Conservation (phyloP, 2,329 filamentous ascomycete genomes). For the Colletotrichum kahawae region DNA sequence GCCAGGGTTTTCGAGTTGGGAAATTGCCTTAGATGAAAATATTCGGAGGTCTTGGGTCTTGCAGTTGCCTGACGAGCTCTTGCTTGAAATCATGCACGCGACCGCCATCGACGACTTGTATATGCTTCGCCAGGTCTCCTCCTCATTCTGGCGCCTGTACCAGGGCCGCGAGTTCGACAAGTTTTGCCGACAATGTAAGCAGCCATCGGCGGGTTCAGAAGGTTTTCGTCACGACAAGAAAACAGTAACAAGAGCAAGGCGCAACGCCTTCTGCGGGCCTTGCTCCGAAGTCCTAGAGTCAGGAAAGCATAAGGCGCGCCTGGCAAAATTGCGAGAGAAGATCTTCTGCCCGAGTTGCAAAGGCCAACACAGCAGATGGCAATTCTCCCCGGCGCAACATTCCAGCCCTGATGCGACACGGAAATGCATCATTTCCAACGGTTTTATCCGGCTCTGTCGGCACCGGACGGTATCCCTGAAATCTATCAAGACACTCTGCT, state of each 20-base stretch:
- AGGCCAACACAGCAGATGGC: accelerated
- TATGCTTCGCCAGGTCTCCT: background rate
- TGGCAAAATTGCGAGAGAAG: background rate
- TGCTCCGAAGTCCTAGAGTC: background rate
- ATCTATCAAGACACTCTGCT: background rate
- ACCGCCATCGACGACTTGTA: background rate
- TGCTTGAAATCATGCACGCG: background rate
- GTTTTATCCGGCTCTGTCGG: background rate
- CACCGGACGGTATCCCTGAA: background rate
- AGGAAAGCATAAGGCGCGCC: background rate
- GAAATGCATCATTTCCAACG: background rate
- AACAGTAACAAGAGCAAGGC: background rate
- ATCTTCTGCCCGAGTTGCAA: background rate
- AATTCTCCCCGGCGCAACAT: background rate
- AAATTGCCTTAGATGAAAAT: background rate
- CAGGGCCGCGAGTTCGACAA: background rate
- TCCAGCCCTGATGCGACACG: background rate
- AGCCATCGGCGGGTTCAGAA: background rate
- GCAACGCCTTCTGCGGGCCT: background rate
- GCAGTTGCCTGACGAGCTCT: background rate
- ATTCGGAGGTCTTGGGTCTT: background rate
- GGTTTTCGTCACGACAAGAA: background rate
- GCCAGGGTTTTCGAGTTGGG: background rate
- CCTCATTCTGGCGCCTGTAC: background rate
- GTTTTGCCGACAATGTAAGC: background rate